These are phyloP conservation scores for Rhizoctonia solani DNA, from an alignment of 1,284 basidiomycete genomes.

Conservation along the genomic window DNA sequence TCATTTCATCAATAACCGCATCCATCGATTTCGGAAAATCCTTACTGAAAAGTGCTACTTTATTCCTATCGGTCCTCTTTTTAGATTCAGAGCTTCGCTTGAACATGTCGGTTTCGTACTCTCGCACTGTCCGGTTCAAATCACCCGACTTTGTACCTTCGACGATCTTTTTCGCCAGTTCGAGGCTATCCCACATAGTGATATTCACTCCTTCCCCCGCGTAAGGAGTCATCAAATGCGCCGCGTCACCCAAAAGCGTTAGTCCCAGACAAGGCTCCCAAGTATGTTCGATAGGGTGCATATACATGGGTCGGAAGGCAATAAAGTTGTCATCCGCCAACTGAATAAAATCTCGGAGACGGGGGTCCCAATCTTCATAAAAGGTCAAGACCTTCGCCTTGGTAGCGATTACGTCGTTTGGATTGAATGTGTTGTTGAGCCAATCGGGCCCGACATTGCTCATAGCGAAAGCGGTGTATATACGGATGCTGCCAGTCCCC, in stretches of 20 bases:
- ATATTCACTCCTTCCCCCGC: conserved; percentile 54
- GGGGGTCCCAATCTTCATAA: conserved; percentile 43
- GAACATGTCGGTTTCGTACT: conserved; percentile 20
- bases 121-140: conserved; percentile 1
- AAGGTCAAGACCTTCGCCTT: conserved; percentile 38
- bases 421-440: conserved; percentile 36
- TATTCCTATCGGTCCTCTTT: conserved; percentile 10
- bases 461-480: conserved; percentile 44
- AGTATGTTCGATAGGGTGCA: conserved; percentile 39
- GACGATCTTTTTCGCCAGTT: conserved; percentile 41
- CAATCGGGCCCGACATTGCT: conserved; percentile 41
- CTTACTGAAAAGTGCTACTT: not conserved
- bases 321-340: conserved; percentile 41
- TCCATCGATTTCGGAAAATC: conserved; percentile 28
- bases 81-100: not conserved
- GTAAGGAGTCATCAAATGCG: conserved; percentile 55
- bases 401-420: not conserved
- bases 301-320: conserved; percentile 42
- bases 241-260: conserved; percentile 52
- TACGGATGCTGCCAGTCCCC: conserved; percentile 44
- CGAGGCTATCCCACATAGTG: conserved; percentile 44
- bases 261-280: conserved; percentile 39
- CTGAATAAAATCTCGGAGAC: conserved; percentile 41
- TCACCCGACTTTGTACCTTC: not conserved
- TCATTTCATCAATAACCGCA: conserved; percentile 4